phyloP scores from a whole-genome alignment of 805 yeast species.

The Nakazawaea holstii region DNA sequence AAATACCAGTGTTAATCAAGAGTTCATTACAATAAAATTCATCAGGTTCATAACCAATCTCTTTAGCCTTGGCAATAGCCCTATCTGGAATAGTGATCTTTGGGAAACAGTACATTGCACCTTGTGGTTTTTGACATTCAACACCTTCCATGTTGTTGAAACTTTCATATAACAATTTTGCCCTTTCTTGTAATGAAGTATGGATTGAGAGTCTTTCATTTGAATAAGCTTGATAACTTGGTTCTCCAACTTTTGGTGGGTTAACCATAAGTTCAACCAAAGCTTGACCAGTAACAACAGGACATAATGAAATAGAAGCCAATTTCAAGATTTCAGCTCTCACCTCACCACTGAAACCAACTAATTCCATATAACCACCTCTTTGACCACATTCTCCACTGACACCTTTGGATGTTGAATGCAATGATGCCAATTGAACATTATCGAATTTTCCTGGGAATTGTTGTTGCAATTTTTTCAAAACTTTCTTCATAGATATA shows the following conservation, averaged over 20 bases:
- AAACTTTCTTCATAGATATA: slow-evolving; percentile 76
- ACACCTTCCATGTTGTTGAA: slow-evolving; percentile 78
- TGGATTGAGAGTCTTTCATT: slow-evolving; percentile 60
- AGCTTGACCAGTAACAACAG: slow-evolving; percentile 94
- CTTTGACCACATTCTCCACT: slow-evolving; percentile 99
- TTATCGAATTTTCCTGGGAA: slow-evolving; percentile 52
- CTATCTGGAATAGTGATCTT: slow-evolving; percentile 56
- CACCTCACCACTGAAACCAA: slow-evolving; percentile 72
- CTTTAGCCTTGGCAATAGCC: slow-evolving; percentile 58
- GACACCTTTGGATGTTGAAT: slow-evolving; percentile 97
- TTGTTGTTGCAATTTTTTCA: slow-evolving; percentile 52
- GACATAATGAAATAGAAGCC: slow-evolving; percentile 88
- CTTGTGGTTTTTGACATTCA: slow-evolving; percentile 83
- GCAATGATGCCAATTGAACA: slow-evolving; percentile 88
- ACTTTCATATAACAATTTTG: slow-evolving; percentile 59
- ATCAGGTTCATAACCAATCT: slow-evolving; percentile 60
- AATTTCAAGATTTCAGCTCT: slow-evolving; percentile 71
- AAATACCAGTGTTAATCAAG: slow-evolving; percentile 85
- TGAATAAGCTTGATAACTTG: slow-evolving; percentile 62
- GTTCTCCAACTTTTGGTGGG: slow-evolving; percentile 80
- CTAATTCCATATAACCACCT: slow-evolving; percentile 96
- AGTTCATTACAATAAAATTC: slow-evolving; percentile 84
- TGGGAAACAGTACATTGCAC: slow-evolving; percentile 98
- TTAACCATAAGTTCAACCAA: slow-evolving; percentile 88
- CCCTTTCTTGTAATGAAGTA: slow-evolving; percentile 55